Conservation (phyloP, 192 early-diverging fungal genomes). For the Coemansia sp. region DNA sequence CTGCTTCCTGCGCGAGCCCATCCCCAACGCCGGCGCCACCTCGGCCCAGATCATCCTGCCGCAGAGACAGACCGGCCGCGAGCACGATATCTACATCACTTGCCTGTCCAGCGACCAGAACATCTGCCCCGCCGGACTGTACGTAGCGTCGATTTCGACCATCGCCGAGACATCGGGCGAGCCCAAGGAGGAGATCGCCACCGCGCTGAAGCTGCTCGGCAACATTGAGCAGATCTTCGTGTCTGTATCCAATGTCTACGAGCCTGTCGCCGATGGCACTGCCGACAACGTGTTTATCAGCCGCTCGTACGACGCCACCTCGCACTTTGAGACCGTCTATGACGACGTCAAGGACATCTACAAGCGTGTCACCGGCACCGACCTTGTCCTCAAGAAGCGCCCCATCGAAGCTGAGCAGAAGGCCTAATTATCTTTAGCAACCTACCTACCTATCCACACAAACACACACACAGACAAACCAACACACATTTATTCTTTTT, state of each 20-base stretch:
- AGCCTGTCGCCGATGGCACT: conserved; percentile 81
- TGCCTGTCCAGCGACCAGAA: conserved; percentile 85
- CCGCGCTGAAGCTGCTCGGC: conserved; percentile 86
- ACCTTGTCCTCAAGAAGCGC: conserved; percentile 73
- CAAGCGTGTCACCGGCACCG: conserved; percentile 70
- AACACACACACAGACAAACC: too few species aligned
- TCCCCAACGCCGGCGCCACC: conserved; percentile 83
- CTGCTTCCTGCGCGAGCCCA: conserved; percentile 87
- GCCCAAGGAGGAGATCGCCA: conserved; percentile 88
- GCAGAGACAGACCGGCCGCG: conserved; percentile 91
- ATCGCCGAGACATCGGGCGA: conserved; percentile 82
- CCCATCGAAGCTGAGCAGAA: conserved; percentile 55
- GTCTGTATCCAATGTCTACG: conserved; percentile 76
- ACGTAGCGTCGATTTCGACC: conserved; percentile 95
- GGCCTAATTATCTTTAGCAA: conserved; percentile 12
- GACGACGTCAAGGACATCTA: conserved; percentile 96
- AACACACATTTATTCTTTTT: too few species aligned
- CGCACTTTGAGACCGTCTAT: conserved; percentile 98
- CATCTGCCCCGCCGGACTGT: conserved; percentile 84
- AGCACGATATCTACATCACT: conserved; percentile 96
- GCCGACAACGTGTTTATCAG: conserved; percentile 84
- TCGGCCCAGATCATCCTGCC: conserved; percentile 97
- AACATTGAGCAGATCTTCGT: conserved; percentile 91
- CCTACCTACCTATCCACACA: too few species aligned
- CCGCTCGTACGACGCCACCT: conserved; percentile 96